Conservation (phyloP, 768 basidiomycete genomes). For the Fibroporia radiculosa region DNA sequence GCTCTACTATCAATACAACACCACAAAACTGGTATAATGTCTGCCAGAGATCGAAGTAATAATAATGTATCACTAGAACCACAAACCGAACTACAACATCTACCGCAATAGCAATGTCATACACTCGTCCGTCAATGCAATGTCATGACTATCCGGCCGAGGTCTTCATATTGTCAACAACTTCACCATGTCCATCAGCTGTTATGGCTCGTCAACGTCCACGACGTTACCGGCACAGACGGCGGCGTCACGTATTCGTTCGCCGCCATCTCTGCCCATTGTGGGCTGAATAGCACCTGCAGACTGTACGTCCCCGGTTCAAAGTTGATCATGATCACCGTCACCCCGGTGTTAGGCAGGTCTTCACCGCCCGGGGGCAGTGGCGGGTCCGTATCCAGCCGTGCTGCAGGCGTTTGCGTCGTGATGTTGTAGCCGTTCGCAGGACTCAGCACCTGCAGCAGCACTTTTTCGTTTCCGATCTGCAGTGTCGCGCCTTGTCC, state of each 20-base stretch:
- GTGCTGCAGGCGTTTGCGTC: conserved; percentile 42
- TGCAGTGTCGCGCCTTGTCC: conserved; percentile 69
- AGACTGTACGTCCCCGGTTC: conserved; percentile 67
- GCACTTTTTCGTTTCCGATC: conserved; percentile 61
- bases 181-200: not conserved
- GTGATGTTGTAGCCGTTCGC: conserved; percentile 59
- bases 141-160: conserved; percentile 4
- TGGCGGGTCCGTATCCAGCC: conserved; percentile 54
- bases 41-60: no score
- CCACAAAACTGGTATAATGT: no score
- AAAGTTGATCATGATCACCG: conserved; percentile 65
- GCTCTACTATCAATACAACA: no score
- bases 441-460: conserved; percentile 59
- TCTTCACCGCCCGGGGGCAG: conserved; percentile 52
- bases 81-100: not conserved
- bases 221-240: conserved; percentile 60
- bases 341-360: conserved; percentile 71
- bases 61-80: no score
- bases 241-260: conserved; percentile 60
- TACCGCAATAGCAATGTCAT: not conserved
- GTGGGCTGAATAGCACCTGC: conserved; percentile 89
- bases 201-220: conserved; percentile 72
- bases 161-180: no score
- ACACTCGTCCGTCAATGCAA: not conserved
- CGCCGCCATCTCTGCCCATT: conserved; percentile 68